phyloP scores from a whole-genome alignment of 805 yeast genomes.

The Candida taoyuanica region DNA sequence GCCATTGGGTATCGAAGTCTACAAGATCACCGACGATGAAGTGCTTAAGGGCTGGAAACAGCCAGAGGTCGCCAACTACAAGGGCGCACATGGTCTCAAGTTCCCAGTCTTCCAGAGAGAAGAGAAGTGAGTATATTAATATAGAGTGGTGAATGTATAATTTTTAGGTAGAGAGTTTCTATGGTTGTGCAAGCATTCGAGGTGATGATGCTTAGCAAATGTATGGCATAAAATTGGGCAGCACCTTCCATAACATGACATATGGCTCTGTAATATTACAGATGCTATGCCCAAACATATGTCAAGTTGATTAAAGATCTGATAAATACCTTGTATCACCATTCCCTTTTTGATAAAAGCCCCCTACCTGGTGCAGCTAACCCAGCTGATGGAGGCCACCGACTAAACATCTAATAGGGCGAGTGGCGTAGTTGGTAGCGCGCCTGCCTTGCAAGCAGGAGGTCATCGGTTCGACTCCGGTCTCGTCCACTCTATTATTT shows the following conservation, averaged over 20 bases:
- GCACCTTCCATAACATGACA: no score
- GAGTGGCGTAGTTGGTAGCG: slow-evolving; percentile 64
- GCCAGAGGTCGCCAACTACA: slow-evolving; percentile 47
- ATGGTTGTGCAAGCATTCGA: no score
- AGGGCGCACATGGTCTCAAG: slow-evolving; percentile 50
- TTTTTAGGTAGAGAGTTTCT: neutral
- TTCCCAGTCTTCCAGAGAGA: slow-evolving; percentile 25
- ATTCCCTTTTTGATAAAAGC: no score
- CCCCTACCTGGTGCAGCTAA: no score
- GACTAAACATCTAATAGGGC: slow-evolving; percentile 31
- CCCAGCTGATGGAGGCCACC: neutral
- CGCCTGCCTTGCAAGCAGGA: slow-evolving; percentile 58
- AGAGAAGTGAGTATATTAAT: slow-evolving; percentile 1
- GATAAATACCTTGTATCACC: no score
- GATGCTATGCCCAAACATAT: no score
- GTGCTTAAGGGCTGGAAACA: slow-evolving; percentile 47
- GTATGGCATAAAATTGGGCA: no score
- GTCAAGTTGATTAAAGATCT: no score
- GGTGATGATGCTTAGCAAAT: no score
- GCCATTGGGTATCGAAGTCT: slow-evolving; percentile 60
- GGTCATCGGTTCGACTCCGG: slow-evolving; percentile 60
- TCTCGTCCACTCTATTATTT: slow-evolving; percentile 44
- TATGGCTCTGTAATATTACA: no score
- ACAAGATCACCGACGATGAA: slow-evolving; percentile 42
- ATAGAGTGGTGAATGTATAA: neutral